These are phyloP conservation scores for Grammothele lineata DNA, from an alignment of 768 basidiomycete genomes.

Conservation along the genomic window DNA sequence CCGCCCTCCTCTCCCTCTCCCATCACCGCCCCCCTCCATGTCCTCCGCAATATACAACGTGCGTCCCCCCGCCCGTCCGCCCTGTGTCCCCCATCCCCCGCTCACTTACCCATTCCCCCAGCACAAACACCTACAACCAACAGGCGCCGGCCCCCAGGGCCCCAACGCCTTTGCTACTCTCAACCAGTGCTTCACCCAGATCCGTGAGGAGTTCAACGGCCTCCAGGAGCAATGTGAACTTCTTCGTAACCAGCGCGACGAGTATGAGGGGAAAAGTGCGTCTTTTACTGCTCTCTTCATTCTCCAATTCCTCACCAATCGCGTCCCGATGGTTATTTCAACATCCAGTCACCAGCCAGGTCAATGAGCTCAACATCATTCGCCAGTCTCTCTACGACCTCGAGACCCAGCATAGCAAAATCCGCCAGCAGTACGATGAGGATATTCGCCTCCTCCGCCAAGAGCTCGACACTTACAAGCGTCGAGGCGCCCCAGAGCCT, in stretches of 20 bases:
- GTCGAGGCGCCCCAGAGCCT: constrained; percentile 30
- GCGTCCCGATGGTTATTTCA: no score
- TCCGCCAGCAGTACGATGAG: constrained; percentile 82
- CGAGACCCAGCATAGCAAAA: constrained; percentile 82
- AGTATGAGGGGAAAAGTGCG: constrained; percentile 86
- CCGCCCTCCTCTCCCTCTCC: constrained; percentile 11
- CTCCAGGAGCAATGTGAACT: constrained; percentile 63
- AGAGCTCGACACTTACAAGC: constrained; percentile 55
- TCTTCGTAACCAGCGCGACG: constrained; percentile 77
- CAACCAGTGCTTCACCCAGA: constrained; percentile 74
- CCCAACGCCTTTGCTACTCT: constrained; percentile 42
- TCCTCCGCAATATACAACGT: constrained; percentile 29
- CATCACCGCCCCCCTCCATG: constrained; percentile 21
- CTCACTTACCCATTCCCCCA: constrained; percentile 14
- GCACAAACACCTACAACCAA: constrained; percentile 40
- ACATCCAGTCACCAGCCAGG: constrained; percentile 65
- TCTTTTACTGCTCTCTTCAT: constrained; percentile 15
- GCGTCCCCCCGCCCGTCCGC: constrained; percentile 8
- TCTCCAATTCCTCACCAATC: background rate
- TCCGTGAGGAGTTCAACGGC: constrained; percentile 81
- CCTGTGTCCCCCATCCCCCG: background rate
- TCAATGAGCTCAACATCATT: constrained; percentile 88
- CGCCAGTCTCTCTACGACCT: constrained; percentile 89
- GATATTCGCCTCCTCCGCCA: constrained; percentile 70
- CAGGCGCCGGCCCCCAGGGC: constrained; percentile 34